Conservation (phyloP, 176 grass and related monocot genomes). For the Cocos nucifera region DNA sequence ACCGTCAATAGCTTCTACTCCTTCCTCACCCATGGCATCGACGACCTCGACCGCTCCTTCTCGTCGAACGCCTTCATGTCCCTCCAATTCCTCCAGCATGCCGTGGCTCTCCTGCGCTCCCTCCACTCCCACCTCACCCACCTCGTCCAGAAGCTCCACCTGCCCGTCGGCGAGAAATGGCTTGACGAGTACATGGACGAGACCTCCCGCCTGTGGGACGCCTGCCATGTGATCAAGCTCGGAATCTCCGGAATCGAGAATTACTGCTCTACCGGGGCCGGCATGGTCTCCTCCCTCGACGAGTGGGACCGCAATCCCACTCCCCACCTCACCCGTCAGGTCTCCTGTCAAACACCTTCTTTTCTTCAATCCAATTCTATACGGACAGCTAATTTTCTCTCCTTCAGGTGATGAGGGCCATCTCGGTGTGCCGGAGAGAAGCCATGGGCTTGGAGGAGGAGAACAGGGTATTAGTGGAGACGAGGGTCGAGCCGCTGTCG, state of each 20-base stretch:
- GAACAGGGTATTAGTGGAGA: constrained; percentile 5
- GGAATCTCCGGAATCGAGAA: constrained; percentile 9
- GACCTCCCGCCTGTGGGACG: constrained; percentile 12
- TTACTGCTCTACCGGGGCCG: constrained; percentile 9
- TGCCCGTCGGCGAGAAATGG: constrained; percentile 11
- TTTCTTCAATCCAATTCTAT: no score
- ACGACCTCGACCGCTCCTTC: constrained; percentile 15
- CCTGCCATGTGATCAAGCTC: constrained; percentile 14
- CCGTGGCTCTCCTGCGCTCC: constrained; percentile 4
- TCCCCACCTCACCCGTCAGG: constrained; percentile 13
- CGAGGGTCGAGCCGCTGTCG: constrained; percentile 1
- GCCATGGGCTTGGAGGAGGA: constrained; percentile 9
- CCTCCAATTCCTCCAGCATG: constrained; percentile 13
- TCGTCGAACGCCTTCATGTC: constrained; percentile 15
- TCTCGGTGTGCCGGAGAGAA: constrained; percentile 8
- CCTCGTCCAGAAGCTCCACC: constrained; percentile 20
- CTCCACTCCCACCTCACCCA: constrained; percentile 16
- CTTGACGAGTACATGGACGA: constrained; percentile 19
- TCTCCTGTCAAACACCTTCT: background rate
- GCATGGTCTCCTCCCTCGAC: constrained; percentile 5
- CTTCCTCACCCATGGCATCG: constrained; percentile 12
- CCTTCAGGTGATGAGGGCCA: background rate
- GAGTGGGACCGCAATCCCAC: constrained; percentile 1
- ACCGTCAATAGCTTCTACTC: constrained; percentile 9
- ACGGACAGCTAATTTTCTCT: background rate